These are phyloP conservation scores for Erodium moschatum DNA, from an alignment of 441 rosid species.

Conservation along the genomic window DNA sequence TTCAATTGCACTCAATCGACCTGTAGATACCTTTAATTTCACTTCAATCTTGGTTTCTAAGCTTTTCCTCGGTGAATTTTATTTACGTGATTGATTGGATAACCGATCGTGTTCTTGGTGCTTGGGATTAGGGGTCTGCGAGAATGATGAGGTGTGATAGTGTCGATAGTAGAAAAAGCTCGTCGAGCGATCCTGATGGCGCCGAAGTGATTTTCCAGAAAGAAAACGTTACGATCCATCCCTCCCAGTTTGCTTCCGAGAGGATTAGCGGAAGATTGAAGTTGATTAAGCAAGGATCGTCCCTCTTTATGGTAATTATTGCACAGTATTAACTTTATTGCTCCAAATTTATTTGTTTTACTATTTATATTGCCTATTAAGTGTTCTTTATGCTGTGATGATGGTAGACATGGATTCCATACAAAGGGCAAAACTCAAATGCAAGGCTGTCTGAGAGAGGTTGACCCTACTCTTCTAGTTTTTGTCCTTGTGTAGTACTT, in stretches of 20 bases:
- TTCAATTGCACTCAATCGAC: neutral
- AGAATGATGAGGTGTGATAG: slow-evolving; percentile 59
- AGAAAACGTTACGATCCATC: slow-evolving; percentile 88
- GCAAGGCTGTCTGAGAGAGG: slow-evolving; percentile 78
- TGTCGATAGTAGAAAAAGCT: slow-evolving; percentile 26
- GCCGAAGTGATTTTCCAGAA: slow-evolving; percentile 67
- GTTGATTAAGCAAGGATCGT: slow-evolving; percentile 68
- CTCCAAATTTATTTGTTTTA: neutral
- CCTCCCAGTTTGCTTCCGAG: slow-evolving; percentile 85
- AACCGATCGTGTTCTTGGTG: slow-evolving; percentile 6
- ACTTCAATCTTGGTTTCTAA: neutral
- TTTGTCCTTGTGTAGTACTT: slow-evolving; percentile 13
- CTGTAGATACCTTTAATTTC: neutral
- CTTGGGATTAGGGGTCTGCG: slow-evolving; percentile 47
- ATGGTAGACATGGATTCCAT: slow-evolving; percentile 84
- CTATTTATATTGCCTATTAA: neutral
- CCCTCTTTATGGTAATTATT: slow-evolving; percentile 57
- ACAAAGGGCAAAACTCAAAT: slow-evolving; percentile 60
- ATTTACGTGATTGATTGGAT: slow-evolving; percentile 2
- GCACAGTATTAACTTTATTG: neutral
- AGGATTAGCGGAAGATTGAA: slow-evolving; percentile 84
- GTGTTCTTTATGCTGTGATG: neutral
- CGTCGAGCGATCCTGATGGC: slow-evolving; percentile 44
- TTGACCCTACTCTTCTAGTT: slow-evolving; percentile 17
- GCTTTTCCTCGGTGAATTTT: neutral